Evolutionary conservation across 2,329 filamentous ascomycete genomes (phyloP).

Genomic region (Cladophialophora bantiana): DNA sequence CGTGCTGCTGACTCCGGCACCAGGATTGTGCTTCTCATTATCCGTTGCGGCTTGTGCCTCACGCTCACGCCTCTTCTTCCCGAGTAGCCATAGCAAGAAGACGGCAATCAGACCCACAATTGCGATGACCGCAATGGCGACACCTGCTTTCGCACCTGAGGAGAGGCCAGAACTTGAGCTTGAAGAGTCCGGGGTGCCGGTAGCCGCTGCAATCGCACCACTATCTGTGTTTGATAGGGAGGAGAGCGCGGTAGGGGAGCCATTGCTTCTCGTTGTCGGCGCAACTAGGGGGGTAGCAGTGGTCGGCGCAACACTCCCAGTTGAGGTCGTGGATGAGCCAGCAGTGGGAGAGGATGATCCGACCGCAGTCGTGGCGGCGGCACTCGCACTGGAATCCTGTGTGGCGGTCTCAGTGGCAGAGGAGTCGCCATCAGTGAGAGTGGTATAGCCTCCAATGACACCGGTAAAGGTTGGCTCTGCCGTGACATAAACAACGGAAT

Average conservation of each 20-base stretch:
- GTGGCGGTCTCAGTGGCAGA: constrained; percentile 9
- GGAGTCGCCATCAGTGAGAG: constrained; percentile 39
- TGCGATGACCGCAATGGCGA: constrained; percentile 81
- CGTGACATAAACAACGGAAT: constrained; percentile 59
- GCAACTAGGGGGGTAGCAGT: constrained; percentile 30
- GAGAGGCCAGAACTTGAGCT: constrained; percentile 46
- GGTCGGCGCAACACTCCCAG: constrained; percentile 39
- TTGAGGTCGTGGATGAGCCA: constrained; percentile 24
- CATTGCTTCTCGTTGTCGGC: constrained; percentile 25
- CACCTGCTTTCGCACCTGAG: constrained; percentile 72
- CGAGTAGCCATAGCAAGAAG: constrained; percentile 75
- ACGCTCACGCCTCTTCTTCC: constrained; percentile 70
- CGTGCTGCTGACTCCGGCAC: constrained; percentile 45
- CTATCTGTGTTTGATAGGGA: constrained; percentile 20
- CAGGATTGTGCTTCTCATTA: constrained; percentile 67
- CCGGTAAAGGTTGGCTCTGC: constrained; percentile 60
- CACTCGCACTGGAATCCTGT: constrained; percentile 16
- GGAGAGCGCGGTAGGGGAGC: constrained; percentile 29
- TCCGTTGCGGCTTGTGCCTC: constrained; percentile 58
- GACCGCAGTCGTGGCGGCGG: constrained; percentile 14
- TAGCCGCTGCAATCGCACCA: constrained; percentile 30
- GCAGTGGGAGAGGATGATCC: constrained; percentile 12
- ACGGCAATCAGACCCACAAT: constrained; percentile 70
- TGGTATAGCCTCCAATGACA: constrained; percentile 57
- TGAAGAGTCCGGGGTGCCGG: constrained; percentile 30